phyloP scores from a whole-genome alignment of 1,284 basidiomycete species.

The Tilletia walkeri region DNA sequence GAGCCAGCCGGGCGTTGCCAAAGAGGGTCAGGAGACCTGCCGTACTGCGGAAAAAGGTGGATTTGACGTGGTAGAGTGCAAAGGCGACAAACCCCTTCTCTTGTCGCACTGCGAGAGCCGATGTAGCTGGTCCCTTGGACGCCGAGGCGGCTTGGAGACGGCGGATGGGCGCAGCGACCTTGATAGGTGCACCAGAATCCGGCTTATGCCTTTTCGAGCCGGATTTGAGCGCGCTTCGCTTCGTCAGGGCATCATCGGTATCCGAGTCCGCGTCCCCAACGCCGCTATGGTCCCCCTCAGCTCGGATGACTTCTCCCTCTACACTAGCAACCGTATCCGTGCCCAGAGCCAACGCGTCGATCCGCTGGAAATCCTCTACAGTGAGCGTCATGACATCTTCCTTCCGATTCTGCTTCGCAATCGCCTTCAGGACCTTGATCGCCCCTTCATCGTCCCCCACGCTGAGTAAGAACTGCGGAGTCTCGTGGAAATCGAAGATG shows the following conservation, averaged over 20 bases:
- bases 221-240: no score
- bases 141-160: not conserved
- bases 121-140: not conserved
- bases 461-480: constrained; percentile 48
- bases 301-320: constrained; percentile 48
- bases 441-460: constrained; percentile 42
- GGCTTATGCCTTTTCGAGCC: no score
- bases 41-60: not conserved
- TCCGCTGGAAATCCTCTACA: constrained; percentile 53
- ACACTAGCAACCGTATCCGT: not conserved
- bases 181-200: constrained; percentile 24
- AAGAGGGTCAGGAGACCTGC: constrained; percentile 9
- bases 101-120: not conserved
- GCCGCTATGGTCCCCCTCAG: constrained; percentile 5
- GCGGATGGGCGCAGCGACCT: constrained; percentile 3
- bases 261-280: constrained; percentile 13
- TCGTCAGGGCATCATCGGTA: constrained; percentile 3
- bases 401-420: constrained; percentile 50
- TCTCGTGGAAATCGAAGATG: constrained; percentile 45
- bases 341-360: constrained; percentile 10
- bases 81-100: constrained; percentile 4
- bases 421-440: constrained; percentile 33
- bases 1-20: not conserved
- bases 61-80: constrained; percentile 5
- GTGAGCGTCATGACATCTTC: constrained; percentile 54